Base-by-base conservation (phyloP, 495 filamentous ascomycete genomes). In the Aeminium ludgeri region DNA sequence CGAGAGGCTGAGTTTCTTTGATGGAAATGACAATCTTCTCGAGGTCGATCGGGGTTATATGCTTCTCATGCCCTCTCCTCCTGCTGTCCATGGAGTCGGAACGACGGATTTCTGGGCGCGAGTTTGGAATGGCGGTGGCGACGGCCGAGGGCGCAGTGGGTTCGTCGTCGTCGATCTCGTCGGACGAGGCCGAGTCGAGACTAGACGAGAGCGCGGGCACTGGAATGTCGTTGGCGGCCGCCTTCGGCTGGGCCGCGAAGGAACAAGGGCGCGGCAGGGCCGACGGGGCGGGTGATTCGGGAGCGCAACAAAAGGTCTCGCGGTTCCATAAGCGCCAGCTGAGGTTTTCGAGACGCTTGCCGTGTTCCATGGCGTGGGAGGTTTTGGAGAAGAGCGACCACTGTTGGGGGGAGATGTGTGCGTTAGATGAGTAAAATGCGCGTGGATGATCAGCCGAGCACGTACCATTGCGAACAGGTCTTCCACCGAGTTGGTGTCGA, bases 291-390 rank as follows among this genome's bases (percentile, higher is more conserved):
- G 68, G 60, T 45, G 65, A 68, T 43, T 71, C 62, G n/a, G 69
- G 70, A 25, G 86, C 82, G 60, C 86, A 91, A 63, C 89, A 96
- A 49, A 99, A 89, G 7, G 86, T 93, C 57, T 96, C 91, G 37
- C 85, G 74, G 48, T 81, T 91, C 87, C 86, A 99, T 47, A 99
- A 64, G 44, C 89, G 69, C 89, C 89, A 99, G 52, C 80, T 87
- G 20, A 99, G 58, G 62, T 99, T 99, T 57, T 96, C 91, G 44
- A 95, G 66, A 54, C 89, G 69, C 53, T 84, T 74, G 17, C 89
- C 89, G 58, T 95, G 80, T 52, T 93, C 86, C 55, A 99, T 78
- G 43, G 86, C 87, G 47, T 89, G 83, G 51, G 85, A 82, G 62
- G 86, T 93, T 69, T 86, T 82, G 1, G 86, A 87, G 57, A 99